Percentiles rank a stretch among this genome's conserved stretches.
These are phyloP conservation scores for Cyberlindnera meyerae DNA, from an alignment of 805 yeast genomes.

Conservation along the genomic window DNA sequence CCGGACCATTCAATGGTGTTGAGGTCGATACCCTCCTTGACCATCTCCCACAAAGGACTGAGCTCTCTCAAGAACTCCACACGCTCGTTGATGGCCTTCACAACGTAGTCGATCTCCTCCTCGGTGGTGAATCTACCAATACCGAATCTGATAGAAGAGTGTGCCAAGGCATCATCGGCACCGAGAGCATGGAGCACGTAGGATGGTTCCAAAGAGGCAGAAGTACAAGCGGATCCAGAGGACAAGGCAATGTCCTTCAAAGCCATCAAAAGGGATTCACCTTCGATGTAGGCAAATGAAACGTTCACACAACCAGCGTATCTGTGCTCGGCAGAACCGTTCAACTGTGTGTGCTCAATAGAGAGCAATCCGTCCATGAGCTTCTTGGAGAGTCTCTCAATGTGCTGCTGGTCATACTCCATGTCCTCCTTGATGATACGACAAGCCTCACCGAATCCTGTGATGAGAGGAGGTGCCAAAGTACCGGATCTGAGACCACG, in stretches of 20 bases:
- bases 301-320: constrained; percentile 95
- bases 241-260: constrained; percentile 93
- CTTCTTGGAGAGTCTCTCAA: constrained; percentile 64
- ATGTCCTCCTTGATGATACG: constrained; percentile 71
- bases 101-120: constrained; percentile 90
- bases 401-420: constrained; percentile 68
- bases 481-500: constrained; percentile 97
- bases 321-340: constrained; percentile 72
- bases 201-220: constrained; percentile 96
- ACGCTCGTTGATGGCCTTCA: constrained; percentile 81
- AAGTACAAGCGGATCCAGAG: constrained; percentile 97
- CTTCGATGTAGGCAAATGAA: constrained; percentile 96
- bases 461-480: constrained; percentile 90
- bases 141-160: constrained; percentile 96
- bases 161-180: constrained; percentile 97
- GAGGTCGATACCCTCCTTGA: constrained; percentile 95
- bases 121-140: constrained; percentile 97
- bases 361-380: constrained; percentile 67
- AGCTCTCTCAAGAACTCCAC: constrained; percentile 88
- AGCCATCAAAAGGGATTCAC: constrained; percentile 96
- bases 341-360: constrained; percentile 84
- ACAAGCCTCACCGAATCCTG: constrained; percentile 98
- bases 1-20: constrained; percentile 97
- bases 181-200: constrained; percentile 96
- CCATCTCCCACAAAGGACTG: constrained; percentile 99